These are phyloP conservation scores for Camellia oleifera DNA, from an alignment of 179 eudicot species.

Conservation along the genomic window DNA sequence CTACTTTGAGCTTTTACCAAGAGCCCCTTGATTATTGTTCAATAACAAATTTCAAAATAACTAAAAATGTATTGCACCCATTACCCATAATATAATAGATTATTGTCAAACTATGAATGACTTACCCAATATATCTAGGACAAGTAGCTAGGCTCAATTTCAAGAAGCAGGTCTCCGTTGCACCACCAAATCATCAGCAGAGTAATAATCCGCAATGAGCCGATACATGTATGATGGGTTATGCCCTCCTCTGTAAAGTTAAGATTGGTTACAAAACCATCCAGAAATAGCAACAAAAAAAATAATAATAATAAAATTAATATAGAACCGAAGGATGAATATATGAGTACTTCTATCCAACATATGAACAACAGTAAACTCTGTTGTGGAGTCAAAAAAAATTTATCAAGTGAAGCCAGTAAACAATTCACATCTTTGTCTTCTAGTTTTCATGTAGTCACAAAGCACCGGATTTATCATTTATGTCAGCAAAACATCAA, in stretches of 20 bases:
- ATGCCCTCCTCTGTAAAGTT: conserved; percentile 83
- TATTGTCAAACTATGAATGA: conserved; percentile 5
- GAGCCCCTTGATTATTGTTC: neutral
- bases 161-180: conserved; percentile 56
- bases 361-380: neutral
- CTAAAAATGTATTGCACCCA: neutral
- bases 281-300: neutral
- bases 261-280: neutral
- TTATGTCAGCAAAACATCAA: neutral
- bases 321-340: neutral
- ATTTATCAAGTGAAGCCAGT: neutral
- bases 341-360: neutral
- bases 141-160: conserved; percentile 17
- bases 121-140: conserved; percentile 11
- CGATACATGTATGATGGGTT: conserved; percentile 94
- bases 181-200: conserved; percentile 87
- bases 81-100: neutral
- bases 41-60: neutral
- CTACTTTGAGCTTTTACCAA: neutral
- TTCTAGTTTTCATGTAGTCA: neutral
- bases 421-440: neutral
- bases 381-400: neutral
- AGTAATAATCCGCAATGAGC: conserved; percentile 91
- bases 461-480: neutral
- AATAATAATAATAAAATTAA: neutral